phyloP scores from a whole-genome alignment of 139 green algal genomes.

The Pycnococcus provasolii region DNA sequence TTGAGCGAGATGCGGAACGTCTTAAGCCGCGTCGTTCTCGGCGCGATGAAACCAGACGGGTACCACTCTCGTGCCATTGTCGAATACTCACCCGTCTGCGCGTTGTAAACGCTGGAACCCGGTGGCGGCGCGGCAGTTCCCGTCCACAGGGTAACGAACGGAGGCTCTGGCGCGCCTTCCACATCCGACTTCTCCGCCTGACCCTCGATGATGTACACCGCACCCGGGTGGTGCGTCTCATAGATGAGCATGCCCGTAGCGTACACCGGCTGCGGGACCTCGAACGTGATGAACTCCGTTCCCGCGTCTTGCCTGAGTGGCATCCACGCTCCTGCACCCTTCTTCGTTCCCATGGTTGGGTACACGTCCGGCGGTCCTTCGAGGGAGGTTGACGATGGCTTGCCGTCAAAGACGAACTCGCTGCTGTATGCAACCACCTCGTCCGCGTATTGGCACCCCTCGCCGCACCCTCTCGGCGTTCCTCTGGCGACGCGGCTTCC shows the following conservation, averaged over 20 bases:
- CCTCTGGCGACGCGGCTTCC: too few species aligned
- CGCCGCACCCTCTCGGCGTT: too few species aligned
- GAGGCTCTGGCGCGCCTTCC: too few species aligned
- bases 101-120: slow-evolving; percentile 1
- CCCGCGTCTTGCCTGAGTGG: not conserved
- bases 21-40: not conserved
- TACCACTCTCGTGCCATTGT: slow-evolving; percentile 1
- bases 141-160: slow-evolving; percentile 9
- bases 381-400: not conserved
- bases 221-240: slow-evolving; percentile 16
- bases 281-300: slow-evolving; percentile 6
- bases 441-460: too few species aligned
- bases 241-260: slow-evolving; percentile 16
- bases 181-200: not conserved
- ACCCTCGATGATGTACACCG: slow-evolving; percentile 5
- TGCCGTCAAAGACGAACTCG: not conserved
- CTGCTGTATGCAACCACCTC: too few species aligned
- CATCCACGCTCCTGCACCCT: not conserved
- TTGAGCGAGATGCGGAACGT: slow-evolving; percentile 14
- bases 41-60: not conserved
- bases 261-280: not conserved
- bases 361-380: slow-evolving; percentile 5
- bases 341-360: not conserved
- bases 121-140: not conserved
- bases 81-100: not conserved